Evolutionary conservation across 164 flowering plant genomes (phyloP).

Genomic region (Tetrastigma voinierianum): DNA sequence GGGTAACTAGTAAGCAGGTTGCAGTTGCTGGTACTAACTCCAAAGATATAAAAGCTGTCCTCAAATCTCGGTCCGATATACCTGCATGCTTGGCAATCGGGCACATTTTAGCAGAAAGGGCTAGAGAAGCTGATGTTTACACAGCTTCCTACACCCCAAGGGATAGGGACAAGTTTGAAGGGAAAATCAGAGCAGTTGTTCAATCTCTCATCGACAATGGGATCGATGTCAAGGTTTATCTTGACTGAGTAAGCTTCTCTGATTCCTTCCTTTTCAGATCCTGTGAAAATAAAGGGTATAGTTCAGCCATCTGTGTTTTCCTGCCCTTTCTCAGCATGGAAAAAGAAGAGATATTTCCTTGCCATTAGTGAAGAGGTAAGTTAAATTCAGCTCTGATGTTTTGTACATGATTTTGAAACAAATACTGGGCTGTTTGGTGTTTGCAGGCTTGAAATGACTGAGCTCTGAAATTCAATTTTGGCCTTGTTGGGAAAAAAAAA

Average conservation of each 20-base stretch:
- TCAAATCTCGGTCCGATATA: constrained; percentile 77
- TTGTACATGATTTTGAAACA: too few species aligned
- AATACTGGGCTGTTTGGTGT: too few species aligned
- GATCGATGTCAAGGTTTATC: constrained; percentile 81
- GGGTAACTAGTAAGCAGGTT: constrained; percentile 88
- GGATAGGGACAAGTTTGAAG: constrained; percentile 93
- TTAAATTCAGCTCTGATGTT: too few species aligned
- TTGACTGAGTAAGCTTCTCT: constrained; percentile 43
- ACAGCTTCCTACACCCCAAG: constrained; percentile 89
- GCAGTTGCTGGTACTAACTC: constrained; percentile 98
- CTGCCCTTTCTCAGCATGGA: too few species aligned
- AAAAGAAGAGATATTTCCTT: too few species aligned
- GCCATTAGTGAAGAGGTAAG: too few species aligned
- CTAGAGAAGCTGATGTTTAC: constrained; percentile 88
- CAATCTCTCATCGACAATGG: constrained; percentile 92
- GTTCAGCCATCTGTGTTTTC: not conserved
- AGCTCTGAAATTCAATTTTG: too few species aligned
- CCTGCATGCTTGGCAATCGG: constrained; percentile 92
- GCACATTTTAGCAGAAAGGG: constrained; percentile 68
- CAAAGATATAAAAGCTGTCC: constrained; percentile 84
- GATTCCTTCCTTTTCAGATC: not conserved
- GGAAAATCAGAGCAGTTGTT: constrained; percentile 93
- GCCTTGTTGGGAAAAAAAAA: too few species aligned
- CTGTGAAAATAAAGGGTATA: not conserved
- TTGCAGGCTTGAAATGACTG: too few species aligned